Percentiles rank a stretch among this genome's conserved stretches.
phyloP scores from a whole-genome alignment of 306 rosid genomes.

The Rosa rugosa region DNA sequence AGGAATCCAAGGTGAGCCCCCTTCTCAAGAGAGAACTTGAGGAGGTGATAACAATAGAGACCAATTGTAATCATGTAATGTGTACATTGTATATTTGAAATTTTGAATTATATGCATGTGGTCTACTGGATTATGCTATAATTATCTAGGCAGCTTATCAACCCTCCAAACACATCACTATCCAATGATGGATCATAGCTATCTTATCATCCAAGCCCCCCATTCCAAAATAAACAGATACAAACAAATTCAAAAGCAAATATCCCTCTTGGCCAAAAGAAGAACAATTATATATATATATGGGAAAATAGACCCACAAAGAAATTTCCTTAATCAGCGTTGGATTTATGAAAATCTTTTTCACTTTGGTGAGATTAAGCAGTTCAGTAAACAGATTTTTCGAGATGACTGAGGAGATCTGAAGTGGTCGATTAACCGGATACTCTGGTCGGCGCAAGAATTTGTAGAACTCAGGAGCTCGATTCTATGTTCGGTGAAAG shows the following conservation, averaged over 20 bases:
- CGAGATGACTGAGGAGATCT: not conserved
- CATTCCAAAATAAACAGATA: not conserved
- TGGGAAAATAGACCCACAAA: not conserved
- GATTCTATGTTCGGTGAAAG: too few species aligned
- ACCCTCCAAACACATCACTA: conserved; percentile 20
- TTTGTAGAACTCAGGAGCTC: not conserved
- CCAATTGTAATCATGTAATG: not conserved
- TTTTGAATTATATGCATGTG: conserved; percentile 28
- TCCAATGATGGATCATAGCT: conserved; percentile 17
- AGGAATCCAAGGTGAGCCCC: conserved; percentile 47
- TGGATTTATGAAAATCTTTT: not conserved
- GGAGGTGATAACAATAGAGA: conserved; percentile 13
- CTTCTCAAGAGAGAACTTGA: not conserved
- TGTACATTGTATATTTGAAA: not conserved
- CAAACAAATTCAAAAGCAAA: not conserved
- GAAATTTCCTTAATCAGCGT: not conserved
- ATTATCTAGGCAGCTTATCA: conserved; percentile 9
- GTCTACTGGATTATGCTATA: conserved; percentile 5
- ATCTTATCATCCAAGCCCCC: conserved; percentile 9
- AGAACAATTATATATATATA: not conserved
- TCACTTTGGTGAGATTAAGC: not conserved
- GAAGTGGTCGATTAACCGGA: not conserved
- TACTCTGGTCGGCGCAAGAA: not conserved
- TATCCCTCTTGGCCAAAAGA: not conserved
- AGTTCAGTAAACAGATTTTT: not conserved